Evolutionary conservation across 352 stramenopile species (phyloP).

Genomic region (Salisapilia sapeloensis): DNA sequence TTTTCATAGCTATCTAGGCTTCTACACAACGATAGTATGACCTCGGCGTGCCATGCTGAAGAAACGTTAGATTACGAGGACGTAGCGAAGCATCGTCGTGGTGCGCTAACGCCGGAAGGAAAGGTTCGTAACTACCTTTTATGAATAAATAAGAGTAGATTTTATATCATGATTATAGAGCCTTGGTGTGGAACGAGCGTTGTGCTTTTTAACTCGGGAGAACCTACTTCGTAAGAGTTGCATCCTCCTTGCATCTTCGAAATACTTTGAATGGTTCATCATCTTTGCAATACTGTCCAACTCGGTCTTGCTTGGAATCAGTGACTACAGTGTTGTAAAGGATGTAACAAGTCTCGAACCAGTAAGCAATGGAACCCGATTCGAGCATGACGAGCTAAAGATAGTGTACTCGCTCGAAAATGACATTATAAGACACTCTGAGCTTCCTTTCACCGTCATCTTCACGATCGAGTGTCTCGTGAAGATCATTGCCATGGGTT

Average conservation of each 20-base stretch:
- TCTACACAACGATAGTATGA: no score
- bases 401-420: conserved; percentile 26
- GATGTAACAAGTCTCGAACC: conserved; percentile 40
- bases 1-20: no score
- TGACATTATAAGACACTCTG: conserved; percentile 43
- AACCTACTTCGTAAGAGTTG: conserved; percentile 28
- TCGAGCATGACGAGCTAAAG: conserved; percentile 15
- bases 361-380: conserved; percentile 20
- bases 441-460: conserved; percentile 71
- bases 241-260: conserved; percentile 25
- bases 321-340: conserved; percentile 68
- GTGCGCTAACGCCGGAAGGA: no score
- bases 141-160: conserved; percentile 2
- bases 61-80: no score
- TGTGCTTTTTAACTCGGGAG: conserved; percentile 24
- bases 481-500: conserved; percentile 85
- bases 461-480: conserved; percentile 79
- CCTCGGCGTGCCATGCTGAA: no score
- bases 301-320: conserved; percentile 73
- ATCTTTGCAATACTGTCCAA: conserved; percentile 75
- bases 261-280: conserved; percentile 75
- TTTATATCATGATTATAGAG: conserved; percentile 4
- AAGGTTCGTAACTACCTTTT: background rate
- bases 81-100: no score
- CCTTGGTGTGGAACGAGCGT: conserved; percentile 25